Percentiles rank a stretch among this genome's conserved stretches.
Conservation (phyloP, 345 rosid species). For the Aurinia saxatilis region DNA sequence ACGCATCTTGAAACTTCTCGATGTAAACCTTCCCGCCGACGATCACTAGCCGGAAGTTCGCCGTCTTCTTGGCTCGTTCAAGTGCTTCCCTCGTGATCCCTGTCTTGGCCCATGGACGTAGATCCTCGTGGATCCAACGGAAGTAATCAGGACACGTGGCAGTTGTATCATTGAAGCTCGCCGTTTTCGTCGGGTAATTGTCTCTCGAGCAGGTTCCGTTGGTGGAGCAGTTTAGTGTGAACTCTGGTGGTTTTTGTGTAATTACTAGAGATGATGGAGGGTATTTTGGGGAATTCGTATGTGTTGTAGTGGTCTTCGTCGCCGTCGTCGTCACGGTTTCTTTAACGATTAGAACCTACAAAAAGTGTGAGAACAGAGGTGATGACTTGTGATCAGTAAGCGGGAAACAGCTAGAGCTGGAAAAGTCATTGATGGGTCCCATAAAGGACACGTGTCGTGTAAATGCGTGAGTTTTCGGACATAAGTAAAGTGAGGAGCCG, state of each 20-base stretch:
- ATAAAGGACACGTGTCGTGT: background rate
- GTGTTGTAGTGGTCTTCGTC: background rate
- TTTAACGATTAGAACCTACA: constrained; percentile 13
- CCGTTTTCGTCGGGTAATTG: constrained; percentile 27
- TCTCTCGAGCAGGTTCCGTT: constrained; percentile 28
- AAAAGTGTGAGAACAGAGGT: background rate
- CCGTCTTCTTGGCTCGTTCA: constrained; percentile 44
- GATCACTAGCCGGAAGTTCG: constrained; percentile 55
- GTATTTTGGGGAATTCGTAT: constrained; percentile 9
- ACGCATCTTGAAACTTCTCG: constrained; percentile 39
- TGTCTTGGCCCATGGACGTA: constrained; percentile 45
- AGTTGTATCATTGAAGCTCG: constrained; percentile 15
- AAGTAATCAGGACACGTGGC: constrained; percentile 54
- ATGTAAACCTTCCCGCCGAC: constrained; percentile 51
- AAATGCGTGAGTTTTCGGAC: background rate
- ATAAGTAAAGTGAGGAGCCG: background rate
- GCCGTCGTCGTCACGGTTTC: background rate
- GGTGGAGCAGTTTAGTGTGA: constrained; percentile 15
- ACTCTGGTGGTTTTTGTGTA: constrained; percentile 20
- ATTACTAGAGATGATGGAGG: background rate
- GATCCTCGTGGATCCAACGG: constrained; percentile 69
- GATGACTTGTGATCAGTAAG: background rate
- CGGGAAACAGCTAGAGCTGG: constrained; percentile 9
- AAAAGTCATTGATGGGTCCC: constrained; percentile 5
- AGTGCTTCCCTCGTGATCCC: constrained; percentile 64